phyloP scores from a whole-genome alignment of 202 grass and related monocot species.

The Schoenoplectus tabernaemontani region DNA sequence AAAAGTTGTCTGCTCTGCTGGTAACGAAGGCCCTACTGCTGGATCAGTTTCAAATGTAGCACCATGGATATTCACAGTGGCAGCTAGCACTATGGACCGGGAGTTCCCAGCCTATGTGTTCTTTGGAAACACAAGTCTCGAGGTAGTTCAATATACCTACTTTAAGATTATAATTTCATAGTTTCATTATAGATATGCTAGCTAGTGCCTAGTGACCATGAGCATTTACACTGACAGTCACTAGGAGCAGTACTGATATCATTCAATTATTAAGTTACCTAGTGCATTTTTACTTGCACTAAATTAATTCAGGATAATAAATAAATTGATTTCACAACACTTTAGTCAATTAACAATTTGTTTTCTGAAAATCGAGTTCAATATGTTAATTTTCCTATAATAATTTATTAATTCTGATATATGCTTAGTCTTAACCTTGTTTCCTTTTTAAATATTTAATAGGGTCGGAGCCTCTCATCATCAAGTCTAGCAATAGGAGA shows the following conservation, averaged over 20 bases:
- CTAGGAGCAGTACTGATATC: background rate
- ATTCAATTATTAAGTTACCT: background rate
- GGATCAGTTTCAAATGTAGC: conserved; percentile 46
- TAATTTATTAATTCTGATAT: background rate
- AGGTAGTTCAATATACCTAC: conserved; percentile 22
- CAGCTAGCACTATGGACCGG: conserved; percentile 51
- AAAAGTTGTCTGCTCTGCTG: conserved; percentile 56
- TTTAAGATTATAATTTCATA: background rate
- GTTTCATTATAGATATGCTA: background rate
- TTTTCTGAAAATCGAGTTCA: background rate
- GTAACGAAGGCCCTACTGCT: conserved; percentile 39
- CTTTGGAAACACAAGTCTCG: conserved; percentile 30
- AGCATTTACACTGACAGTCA: no score
- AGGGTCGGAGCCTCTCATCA: conserved; percentile 54
- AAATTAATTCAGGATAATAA: background rate
- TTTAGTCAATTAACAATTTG: background rate
- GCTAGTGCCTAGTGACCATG: no score
- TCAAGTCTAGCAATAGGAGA: conserved; percentile 19
- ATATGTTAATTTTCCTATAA: background rate
- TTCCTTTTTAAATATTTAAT: background rate
- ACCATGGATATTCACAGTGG: conserved; percentile 80
- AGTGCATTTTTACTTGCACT: background rate
- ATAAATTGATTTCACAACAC: background rate
- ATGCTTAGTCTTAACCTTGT: background rate
- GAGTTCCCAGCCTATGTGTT: conserved; percentile 38